Evolutionary conservation across 306 rosid genomes (phyloP), one percentile per base, ranked within the genome.

Genomic region (Inga leiocalycina): DNA sequence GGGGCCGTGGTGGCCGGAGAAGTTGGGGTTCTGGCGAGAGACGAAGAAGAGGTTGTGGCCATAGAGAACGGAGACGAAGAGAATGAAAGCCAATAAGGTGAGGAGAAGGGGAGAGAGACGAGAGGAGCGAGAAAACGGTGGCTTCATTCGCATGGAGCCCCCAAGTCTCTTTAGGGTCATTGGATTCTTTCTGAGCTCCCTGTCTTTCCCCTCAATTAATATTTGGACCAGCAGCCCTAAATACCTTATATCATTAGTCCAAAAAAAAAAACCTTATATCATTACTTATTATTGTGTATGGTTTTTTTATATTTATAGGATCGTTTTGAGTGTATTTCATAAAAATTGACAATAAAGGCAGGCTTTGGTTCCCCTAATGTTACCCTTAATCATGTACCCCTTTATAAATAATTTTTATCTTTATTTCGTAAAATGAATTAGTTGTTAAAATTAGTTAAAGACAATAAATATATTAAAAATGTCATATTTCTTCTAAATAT

Each of bases 41-140:
- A 91, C 67, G 88, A 94, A 92, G 87, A 84, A 77, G 88, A 92
- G 84, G 56, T 92, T 94, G 69, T 88, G 86, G 54, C 95, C 91
- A 80, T 93, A 91, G 89, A 96, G 93, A 37, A 92, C 35, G 19
- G 90, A 35, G 71, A 91, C 97, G 80, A 96, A 91, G 92, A 96
- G 70, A 17, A 94, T 87, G 94, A 96, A 92, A 71, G 82, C 87
- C 7, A 96, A 34, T 15, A 96, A 84, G 77, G 94, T 87, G 86
- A 94, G 83, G 66, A 96, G 93, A 76, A 85, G 94, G 0, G 98
- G 92, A 24, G 97, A 90, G 88, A 94, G 88, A 2, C 98, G 94
- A 81, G 81, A 70, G n/a, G 97, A 68, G 6, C 92, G 68, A 54
- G 92, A 85, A 24, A 83, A 78, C 20, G 87, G 89, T 37, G 89